Evolutionary conservation across 306 rosid species (phyloP), one percentile per base, ranked within the genome.

Genomic region (Alnus glutinosa): DNA sequence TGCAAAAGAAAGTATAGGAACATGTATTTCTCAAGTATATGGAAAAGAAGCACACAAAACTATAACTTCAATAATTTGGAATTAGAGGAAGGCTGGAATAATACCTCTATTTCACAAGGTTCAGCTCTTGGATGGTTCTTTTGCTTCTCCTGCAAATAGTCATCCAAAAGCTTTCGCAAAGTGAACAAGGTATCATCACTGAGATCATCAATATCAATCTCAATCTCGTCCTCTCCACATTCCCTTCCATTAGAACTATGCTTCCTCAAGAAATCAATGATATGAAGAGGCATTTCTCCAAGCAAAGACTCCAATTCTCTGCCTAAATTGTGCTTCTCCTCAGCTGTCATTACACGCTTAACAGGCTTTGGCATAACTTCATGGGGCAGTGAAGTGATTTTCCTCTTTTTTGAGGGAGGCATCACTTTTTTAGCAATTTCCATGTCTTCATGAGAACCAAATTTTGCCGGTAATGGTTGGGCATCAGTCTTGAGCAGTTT

Each of bases 61-160:
- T 61, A 61, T 4, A 9, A 9, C 9, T 16, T 18, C 13, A 8
- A 67, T 23, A 62, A 62, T 58, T 72, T 52, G 32, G 32, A 14
- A 77, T 52, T 70, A 9, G 55, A 50, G 16, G 36, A 81, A 70
- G 70, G 70, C 14, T 62, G 66, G 14, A 16, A 67, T 44, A 18
- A 82, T 90, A 91, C 92, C 98, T 88, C 98, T 74, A 93, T 81
- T 78, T 89, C 96, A 86, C 97, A 93, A 14, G 86, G 86, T 79
- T 91, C 93, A 66, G 76, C 83, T 81, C 81, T 84, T 71, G 68
- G 82, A 79, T 81, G 82, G 71, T 79, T 86, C 78, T 83, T 87
- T 77, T 75, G 82, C 80, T 89, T 89, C 75, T 80, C 94, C 77
- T 57, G 85, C 85, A 83, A 79, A 86, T 88, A 83, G 58, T 88